These are phyloP conservation scores for Seiridium cupressi DNA, from an alignment of 2,329 filamentous ascomycete genomes.

Conservation along the genomic window DNA sequence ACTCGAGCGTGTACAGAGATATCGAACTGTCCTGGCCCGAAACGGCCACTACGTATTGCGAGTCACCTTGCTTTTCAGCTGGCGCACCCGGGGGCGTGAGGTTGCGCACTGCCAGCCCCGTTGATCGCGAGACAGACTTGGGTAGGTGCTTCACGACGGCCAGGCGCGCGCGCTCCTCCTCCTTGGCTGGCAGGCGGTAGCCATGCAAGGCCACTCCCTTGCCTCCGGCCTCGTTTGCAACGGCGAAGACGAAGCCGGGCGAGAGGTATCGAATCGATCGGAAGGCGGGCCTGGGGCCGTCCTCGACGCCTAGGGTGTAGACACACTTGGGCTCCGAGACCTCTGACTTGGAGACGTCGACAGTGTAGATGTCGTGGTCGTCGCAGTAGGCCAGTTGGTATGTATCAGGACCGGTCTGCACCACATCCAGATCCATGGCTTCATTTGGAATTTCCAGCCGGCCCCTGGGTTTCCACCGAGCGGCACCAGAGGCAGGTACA, in stretches of 20 bases:
- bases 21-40: conserved; percentile 79
- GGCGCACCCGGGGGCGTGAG: conserved; percentile 56
- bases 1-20: conserved; percentile 74
- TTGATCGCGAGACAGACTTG: conserved; percentile 68
- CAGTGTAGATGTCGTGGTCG: conserved; percentile 69
- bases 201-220: conserved; percentile 57
- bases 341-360: conserved; percentile 45
- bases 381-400: conserved; percentile 79
- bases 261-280: conserved; percentile 59
- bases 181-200: conserved; percentile 47
- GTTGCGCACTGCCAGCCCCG: conserved; percentile 73
- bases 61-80: conserved; percentile 53
- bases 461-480: conserved; percentile 47
- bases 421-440: conserved; percentile 69
- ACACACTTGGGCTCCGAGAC: conserved; percentile 48
- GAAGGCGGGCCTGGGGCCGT: conserved; percentile 48
- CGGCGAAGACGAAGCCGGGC: conserved; percentile 54
- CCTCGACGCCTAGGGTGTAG: conserved; percentile 54
- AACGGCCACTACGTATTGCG: conserved; percentile 78
- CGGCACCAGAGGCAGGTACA: conserved; percentile 54
- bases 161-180: conserved; percentile 44
- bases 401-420: conserved; percentile 57
- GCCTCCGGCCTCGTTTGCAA: conserved; percentile 57
- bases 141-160: conserved; percentile 59
- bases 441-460: conserved; percentile 52